phyloP scores from a whole-genome alignment of 176 grass and related monocot species.

The Avena insularis region DNA sequence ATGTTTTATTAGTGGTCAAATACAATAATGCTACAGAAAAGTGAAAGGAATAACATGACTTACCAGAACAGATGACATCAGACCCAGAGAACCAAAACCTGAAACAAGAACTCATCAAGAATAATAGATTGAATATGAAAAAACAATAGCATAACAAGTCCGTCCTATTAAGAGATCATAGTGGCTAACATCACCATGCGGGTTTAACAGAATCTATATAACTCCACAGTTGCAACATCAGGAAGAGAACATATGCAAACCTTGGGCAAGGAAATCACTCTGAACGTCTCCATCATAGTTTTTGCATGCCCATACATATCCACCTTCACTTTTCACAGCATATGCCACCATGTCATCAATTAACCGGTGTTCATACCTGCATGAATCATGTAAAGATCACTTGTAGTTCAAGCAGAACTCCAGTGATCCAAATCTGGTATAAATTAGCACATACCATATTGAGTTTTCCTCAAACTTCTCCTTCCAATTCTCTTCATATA shows the following conservation, averaged over 20 bases:
- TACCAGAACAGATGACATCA: slow-evolving; percentile 96
- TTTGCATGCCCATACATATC: slow-evolving; percentile 98
- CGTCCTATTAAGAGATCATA: slow-evolving; percentile 1
- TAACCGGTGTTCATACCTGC: slow-evolving; percentile 95
- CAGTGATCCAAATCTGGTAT: slow-evolving; percentile 31
- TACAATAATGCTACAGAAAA: slow-evolving; percentile 38
- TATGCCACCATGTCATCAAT: slow-evolving; percentile 99
- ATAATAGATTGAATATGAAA: slow-evolving; percentile 29
- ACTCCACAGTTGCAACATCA: background rate
- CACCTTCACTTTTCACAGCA: slow-evolving; percentile 96
- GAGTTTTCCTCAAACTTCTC: slow-evolving; percentile 76
- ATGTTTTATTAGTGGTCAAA: slow-evolving; percentile 15
- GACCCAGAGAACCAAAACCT: slow-evolving; percentile 97
- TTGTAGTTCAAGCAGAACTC: background rate
- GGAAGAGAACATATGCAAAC: slow-evolving; percentile 46
- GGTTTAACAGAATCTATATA: slow-evolving; percentile 10
- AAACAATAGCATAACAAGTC: background rate
- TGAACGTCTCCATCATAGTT: slow-evolving; percentile 99
- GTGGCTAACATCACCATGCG: slow-evolving; percentile 21
- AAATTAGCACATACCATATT: slow-evolving; percentile 72
- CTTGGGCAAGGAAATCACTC: slow-evolving; percentile 97
- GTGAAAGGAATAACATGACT: slow-evolving; percentile 7
- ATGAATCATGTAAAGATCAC: slow-evolving; percentile 35
- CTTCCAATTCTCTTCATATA: slow-evolving; percentile 91
- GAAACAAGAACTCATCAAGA: slow-evolving; percentile 43